Evolutionary conservation across 176 grass and related monocot species (phyloP).

Genomic region (Carex parvula): DNA sequence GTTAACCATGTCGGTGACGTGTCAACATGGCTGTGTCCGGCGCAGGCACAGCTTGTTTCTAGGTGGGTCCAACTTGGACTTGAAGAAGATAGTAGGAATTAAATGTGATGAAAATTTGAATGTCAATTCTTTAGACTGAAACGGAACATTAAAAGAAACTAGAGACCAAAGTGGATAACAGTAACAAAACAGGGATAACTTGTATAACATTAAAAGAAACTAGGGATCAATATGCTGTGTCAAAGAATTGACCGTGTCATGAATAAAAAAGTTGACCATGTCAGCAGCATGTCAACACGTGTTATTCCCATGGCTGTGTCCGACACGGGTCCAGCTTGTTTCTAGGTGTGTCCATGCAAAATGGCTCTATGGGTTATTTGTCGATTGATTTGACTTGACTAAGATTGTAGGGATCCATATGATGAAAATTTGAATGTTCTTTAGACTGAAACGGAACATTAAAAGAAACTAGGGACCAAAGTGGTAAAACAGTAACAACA

Average conservation of each 20-base stretch:
- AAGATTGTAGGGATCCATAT: background rate
- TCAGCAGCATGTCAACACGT: too few species aligned
- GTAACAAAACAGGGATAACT: background rate
- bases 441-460: background rate
- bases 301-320: too few species aligned
- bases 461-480: background rate
- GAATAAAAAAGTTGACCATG: too few species aligned
- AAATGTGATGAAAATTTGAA: background rate
- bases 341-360: background rate
- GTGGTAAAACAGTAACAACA: background rate
- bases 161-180: slow-evolving; percentile 3
- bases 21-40: too few species aligned
- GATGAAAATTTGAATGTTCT: background rate
- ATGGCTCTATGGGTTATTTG: background rate
- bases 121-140: background rate
- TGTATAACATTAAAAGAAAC: background rate
- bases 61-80: background rate
- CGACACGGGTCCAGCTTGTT: too few species aligned
- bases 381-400: background rate
- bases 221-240: too few species aligned
- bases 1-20: too few species aligned
- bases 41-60: too few species aligned
- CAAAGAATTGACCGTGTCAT: too few species aligned
- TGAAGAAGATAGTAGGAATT: background rate
- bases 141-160: background rate